Base-by-base conservation (phyloP, 257 asterid genomes). In the Scutellaria galericulata region DNA sequence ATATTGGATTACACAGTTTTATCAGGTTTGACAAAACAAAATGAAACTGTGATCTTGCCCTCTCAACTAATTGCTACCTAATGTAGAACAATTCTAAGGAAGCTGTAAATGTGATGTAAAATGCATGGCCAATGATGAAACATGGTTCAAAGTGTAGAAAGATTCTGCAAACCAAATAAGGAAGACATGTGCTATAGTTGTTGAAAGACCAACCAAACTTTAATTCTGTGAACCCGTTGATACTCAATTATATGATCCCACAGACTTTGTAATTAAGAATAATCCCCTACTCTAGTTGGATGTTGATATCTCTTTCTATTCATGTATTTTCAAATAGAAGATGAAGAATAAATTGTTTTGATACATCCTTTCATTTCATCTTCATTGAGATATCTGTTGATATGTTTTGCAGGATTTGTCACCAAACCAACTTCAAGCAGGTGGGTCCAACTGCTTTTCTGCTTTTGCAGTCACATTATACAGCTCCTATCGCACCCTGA, bases 391-490 rank as follows among this genome's bases (percentile, higher is more conserved):
- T 59, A 11, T 62, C 48, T 72, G 47, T 65, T 57, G 42, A 57
- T 79, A 56, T 82, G 42, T 45, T 80, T 77, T 72, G 64, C 89
- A 95, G 99, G 99, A 95, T 77, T 80, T 95, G 85, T 84, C 99
- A 20, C 99, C 99, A 40, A 89, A 85, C 84, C 92, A 90, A 75
- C 97, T 95, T 76, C 99, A 95, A 84, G 93, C 93, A 57, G 99
- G 99, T 90, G 72, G 66, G 93, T 73, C 77, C 59, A 18, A 56
- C 68, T 52, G 31, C 46, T 63, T 75, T 61, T 70, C 72, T 67
- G 37, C 50, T 37, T 47, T 51, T 72, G 51, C 64, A 40, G 45
- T 47, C 45, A 44, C 51, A 5, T 54, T 75, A 51, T 35, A 59
- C 13, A 9, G 64, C 42, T 48, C 35, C 54, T 58, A 5, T 70